Base-by-base conservation (phyloP, 768 basidiomycete species). In the Tylopilus vinaceipallidus region DNA sequence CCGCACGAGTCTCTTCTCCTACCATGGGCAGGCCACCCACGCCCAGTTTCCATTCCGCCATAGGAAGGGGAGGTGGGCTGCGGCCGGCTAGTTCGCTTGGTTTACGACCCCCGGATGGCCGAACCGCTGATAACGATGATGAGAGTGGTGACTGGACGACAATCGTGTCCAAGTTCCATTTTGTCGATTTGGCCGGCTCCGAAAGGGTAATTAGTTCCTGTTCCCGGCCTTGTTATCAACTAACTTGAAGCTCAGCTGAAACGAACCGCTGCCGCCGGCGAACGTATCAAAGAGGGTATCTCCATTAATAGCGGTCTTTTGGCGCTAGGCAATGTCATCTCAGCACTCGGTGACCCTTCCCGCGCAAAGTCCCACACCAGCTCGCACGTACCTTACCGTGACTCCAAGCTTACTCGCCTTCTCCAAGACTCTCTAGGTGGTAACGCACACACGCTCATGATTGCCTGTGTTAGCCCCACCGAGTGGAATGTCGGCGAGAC, bases 281-380 rank as follows among this genome's bases (percentile, higher is more conserved):
- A 98, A 55, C 88, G 95, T 48, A 91, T 95, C 69, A 98, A 93
- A 68, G 97, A 98, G 72, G 95, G 95, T n/a, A 97, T 97, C 46
- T 93, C 92, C 24, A 98, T 98, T 74, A 99, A 99, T 74, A 89
- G 91, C 53, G 97, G 97, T 52, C 82, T 99, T 29, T 79, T 94
- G 30, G 95, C 97, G 16, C 80, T 99, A 19, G 97, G 97, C 39
- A 99, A 99, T 68, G 97, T 99, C 61, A 98, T 99, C 51, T 98
- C 95, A 53, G 93, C 95, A 0, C 84, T 98, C 17, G 95, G 92
- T 7, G 95, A 98, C 70, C 95, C 95, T 26, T 77, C 88, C 35
- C 83, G 91, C 45, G 84, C 87, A 32, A 91, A 91, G 67, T 83
- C 88, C 17, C 76, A 90, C 61, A 89, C 88, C 20, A 85, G 84